Percentiles rank a stretch among this genome's conserved stretches.
Conservation (phyloP, 371 early-diverging fungal genomes). For the Apophysomyces ossiformis region DNA sequence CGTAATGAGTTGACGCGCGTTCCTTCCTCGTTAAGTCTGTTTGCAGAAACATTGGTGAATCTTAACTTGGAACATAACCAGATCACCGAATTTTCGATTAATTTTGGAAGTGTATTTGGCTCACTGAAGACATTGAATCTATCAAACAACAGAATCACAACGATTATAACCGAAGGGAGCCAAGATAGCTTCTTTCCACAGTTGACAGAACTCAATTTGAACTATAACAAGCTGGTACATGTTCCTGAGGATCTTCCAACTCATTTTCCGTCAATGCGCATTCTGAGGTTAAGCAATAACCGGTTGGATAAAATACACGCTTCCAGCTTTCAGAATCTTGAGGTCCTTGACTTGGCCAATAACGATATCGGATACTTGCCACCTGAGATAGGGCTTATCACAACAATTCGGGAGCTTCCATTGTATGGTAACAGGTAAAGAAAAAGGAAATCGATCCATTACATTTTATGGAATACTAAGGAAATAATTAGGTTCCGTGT, state of each 20-base stretch:
- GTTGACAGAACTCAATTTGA: slow-evolving; percentile 50
- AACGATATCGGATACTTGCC: slow-evolving; percentile 66
- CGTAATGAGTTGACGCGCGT: slow-evolving; percentile 50
- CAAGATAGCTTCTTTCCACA: slow-evolving; percentile 42
- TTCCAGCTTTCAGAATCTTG: slow-evolving; percentile 48
- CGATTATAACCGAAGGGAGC: slow-evolving; percentile 16
- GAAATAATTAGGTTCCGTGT: slow-evolving; percentile 54
- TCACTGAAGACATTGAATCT: slow-evolving; percentile 51
- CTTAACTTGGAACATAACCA: slow-evolving; percentile 60
- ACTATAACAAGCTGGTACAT: slow-evolving; percentile 43
- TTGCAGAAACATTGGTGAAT: slow-evolving; percentile 45
- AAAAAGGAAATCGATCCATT: neutral
- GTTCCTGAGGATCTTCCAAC: slow-evolving; percentile 48
- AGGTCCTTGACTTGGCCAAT: slow-evolving; percentile 58
- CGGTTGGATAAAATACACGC: slow-evolving; percentile 52
- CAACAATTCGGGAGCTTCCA: slow-evolving; percentile 50
- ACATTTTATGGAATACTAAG: too few relatives aligned
- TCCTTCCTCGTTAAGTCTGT: slow-evolving; percentile 33
- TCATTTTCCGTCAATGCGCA: slow-evolving; percentile 55
- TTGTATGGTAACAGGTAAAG: slow-evolving; percentile 63
- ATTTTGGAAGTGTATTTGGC: slow-evolving; percentile 41
- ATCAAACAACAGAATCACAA: slow-evolving; percentile 57
- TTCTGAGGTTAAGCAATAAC: slow-evolving; percentile 54
- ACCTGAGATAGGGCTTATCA: slow-evolving; percentile 59
- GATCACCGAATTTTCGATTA: slow-evolving; percentile 41